Percentiles rank a stretch among this genome's conserved stretches.
Conservation (phyloP, 495 filamentous ascomycete genomes). For the Penicillium soppii region DNA sequence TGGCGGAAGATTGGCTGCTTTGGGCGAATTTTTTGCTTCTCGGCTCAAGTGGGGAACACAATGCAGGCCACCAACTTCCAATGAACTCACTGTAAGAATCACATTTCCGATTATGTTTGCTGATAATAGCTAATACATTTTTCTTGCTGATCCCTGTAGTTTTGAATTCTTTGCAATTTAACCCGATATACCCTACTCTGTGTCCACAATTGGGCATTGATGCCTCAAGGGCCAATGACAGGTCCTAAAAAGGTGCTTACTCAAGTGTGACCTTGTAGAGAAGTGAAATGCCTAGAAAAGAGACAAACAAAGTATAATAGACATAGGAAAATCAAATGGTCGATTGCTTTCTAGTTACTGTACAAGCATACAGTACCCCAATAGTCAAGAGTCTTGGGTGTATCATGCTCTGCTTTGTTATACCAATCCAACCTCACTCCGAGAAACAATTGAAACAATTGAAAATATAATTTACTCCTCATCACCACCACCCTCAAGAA, state of each 20-base stretch:
- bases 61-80: no score
- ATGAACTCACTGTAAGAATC: no score
- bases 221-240: constrained; percentile 16
- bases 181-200: neutral
- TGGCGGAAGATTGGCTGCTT: constrained; percentile 32
- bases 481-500: constrained; percentile 36
- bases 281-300: neutral
- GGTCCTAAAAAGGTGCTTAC: constrained; percentile 20
- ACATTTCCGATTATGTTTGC: no score
- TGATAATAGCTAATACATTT: constrained; percentile 3
- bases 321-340: constrained; percentile 34
- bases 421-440: constrained; percentile 17
- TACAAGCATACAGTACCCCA: constrained; percentile 39
- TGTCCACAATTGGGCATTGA: neutral
- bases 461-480: constrained; percentile 35
- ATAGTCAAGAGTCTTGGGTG: constrained; percentile 10
- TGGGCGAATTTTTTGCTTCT: constrained; percentile 22
- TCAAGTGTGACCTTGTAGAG: neutral
- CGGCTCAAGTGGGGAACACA: constrained; percentile 23
- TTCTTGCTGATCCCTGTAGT: neutral
- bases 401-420: constrained; percentile 14
- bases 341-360: constrained; percentile 52
- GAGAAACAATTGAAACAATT: constrained; percentile 3
- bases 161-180: neutral
- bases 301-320: neutral